Evolutionary conservation across 345 rosid species (phyloP).

Genomic region (Hevea brasiliensis): DNA sequence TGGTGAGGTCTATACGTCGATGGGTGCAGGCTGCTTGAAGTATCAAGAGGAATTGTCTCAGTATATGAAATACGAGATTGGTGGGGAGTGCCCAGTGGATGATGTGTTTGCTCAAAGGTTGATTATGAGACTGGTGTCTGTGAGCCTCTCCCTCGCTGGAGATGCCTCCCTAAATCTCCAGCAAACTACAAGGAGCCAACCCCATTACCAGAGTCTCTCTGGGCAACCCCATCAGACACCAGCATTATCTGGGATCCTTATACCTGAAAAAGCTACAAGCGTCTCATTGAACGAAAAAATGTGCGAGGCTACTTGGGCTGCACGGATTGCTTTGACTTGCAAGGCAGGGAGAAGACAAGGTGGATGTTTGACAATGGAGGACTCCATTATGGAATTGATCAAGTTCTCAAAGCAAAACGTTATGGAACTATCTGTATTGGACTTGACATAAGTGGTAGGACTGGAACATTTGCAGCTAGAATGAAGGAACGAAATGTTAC

Average conservation of each 20-base stretch:
- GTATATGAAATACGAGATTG: slow-evolving; percentile 44
- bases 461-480: slow-evolving; percentile 55
- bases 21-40: slow-evolving; percentile 45
- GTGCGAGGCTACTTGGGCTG: slow-evolving; percentile 39
- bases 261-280: slow-evolving; percentile 47
- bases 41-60: slow-evolving; percentile 44
- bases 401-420: slow-evolving; percentile 34
- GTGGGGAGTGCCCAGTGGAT: slow-evolving; percentile 48
- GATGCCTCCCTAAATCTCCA: slow-evolving; percentile 46
- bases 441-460: slow-evolving; percentile 48
- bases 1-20: slow-evolving; percentile 33
- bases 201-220: slow-evolving; percentile 36
- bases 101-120: slow-evolving; percentile 51
- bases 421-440: slow-evolving; percentile 39
- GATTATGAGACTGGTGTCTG: slow-evolving; percentile 49
- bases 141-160: slow-evolving; percentile 50
- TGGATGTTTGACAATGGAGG: slow-evolving; percentile 42
- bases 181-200: slow-evolving; percentile 36
- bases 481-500: slow-evolving; percentile 56
- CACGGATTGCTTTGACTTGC: slow-evolving; percentile 49
- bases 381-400: slow-evolving; percentile 45
- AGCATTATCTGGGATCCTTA: slow-evolving; percentile 52
- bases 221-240: no score
- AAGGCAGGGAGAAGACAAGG: slow-evolving; percentile 40
- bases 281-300: slow-evolving; percentile 38